Evolutionary conservation across 108 stramenopile genomes (phyloP), one percentile per base, ranked within the genome.

Genomic region (Stephanodiscus triporus): DNA sequence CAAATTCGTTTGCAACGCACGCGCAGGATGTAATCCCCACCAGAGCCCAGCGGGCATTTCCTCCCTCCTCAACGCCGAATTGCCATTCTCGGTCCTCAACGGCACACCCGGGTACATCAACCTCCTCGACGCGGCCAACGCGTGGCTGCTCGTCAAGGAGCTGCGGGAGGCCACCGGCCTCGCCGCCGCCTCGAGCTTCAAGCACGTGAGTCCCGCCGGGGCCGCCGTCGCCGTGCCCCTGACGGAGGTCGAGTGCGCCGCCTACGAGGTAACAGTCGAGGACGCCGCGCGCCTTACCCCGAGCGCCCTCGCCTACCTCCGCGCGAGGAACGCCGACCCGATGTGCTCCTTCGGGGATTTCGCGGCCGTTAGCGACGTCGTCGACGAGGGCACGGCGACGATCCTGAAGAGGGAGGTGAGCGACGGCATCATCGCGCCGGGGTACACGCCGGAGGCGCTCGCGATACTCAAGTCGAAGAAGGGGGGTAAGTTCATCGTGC

Each of bases 331-430:
- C 72, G 98, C 98, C 23, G 99, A 99, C 74, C 99, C 99, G 60
- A 96, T 99, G 97, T 97, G 96, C 68, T 93, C 91, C 66, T 99
- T 99, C 75, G 99, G 99, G 30, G 99, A 97, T 80, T 99, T 96
- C 68, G 97, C 91, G 43, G 99, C 99, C 40, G 79, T 99, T 13
- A 91, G 90, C 9, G 97, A 98, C 73, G 78, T 90, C 29, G 99
- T 99, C 11, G 99, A 99, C 85, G 97, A 97, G 71, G 96, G 75
- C 61, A 99, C 99, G 9, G 99, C 99, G 24, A 70, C 82, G 72
- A 90, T 95, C 59, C 81, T 99, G 37, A 97, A 99, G 85, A 93
- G 91, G 75, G 97, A 99, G 86, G 97, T 98, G 14, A 87, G 87
- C 64, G 99, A 99, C 70, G 99, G 99, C 30, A 98, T 99, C 83